Evolutionary conservation across 2,329 filamentous ascomycete genomes (phyloP).

Genomic region (Sporothrix brunneoviolacea): DNA sequence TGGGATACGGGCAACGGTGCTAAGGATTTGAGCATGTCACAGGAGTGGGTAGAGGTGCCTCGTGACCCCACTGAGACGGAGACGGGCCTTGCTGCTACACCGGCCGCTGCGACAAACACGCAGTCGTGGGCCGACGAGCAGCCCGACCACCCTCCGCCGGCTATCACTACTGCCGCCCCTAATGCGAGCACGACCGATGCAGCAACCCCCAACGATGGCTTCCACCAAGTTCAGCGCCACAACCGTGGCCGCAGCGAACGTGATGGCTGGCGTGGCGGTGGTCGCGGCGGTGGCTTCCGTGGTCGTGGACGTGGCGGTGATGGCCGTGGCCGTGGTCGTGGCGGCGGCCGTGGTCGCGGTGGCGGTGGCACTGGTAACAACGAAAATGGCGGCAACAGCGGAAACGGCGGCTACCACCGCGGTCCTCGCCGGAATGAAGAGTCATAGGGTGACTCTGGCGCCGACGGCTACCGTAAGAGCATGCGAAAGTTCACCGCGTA

Average conservation of each 20-base stretch:
- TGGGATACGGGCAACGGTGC: slow-evolving; percentile 45
- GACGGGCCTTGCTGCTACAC: slow-evolving; percentile 54
- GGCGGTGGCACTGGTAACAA: slow-evolving; percentile 9
- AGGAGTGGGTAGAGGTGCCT: slow-evolving; percentile 71
- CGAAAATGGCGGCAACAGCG: slow-evolving; percentile 1
- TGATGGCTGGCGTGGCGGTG: slow-evolving; percentile 42
- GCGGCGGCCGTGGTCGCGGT: slow-evolving; percentile 1
- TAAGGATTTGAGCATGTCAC: slow-evolving; percentile 41
- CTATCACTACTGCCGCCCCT: slow-evolving; percentile 16
- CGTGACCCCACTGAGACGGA: slow-evolving; percentile 70
- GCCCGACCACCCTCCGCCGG: slow-evolving; percentile 43
- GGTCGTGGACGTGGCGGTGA: slow-evolving; percentile 40
- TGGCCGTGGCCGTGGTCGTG: slow-evolving; percentile 34
- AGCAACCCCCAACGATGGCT: slow-evolving; percentile 53
- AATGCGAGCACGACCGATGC: slow-evolving; percentile 8
- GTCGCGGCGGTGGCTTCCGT: slow-evolving; percentile 46
- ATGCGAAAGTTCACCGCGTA: too few species aligned
- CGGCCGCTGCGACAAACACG: slow-evolving; percentile 46
- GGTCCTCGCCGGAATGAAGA: slow-evolving; percentile 12
- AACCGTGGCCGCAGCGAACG: slow-evolving; percentile 50
- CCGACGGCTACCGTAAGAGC: not conserved
- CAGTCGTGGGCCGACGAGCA: slow-evolving; percentile 82
- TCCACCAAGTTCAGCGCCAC: slow-evolving; percentile 62
- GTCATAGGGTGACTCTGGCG: slow-evolving; percentile 3
- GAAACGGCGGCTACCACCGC: slow-evolving; percentile 1